Conservation (phyloP, 768 basidiomycete species). For the Naganishia friedmannii region DNA sequence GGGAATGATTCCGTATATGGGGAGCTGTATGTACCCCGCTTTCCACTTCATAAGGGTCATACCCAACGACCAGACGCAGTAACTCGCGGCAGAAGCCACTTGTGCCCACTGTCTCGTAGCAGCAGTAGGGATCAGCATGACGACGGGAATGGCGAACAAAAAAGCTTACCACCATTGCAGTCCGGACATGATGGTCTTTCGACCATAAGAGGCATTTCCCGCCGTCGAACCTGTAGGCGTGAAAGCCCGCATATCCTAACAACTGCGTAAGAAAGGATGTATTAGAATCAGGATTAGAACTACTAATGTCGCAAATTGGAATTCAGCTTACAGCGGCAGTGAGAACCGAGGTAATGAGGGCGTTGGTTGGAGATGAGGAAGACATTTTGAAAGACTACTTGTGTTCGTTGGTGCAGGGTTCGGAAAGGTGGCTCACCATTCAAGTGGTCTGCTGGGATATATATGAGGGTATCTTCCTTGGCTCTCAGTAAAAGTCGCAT, state of each 20-base stretch:
- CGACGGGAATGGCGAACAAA: too few species aligned
- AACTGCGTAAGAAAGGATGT: neutral
- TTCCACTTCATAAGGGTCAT: slow-evolving; percentile 11
- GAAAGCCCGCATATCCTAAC: slow-evolving; percentile 2
- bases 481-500: too few species aligned
- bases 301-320: too few species aligned
- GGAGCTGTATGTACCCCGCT: slow-evolving; percentile 7
- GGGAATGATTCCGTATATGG: slow-evolving; percentile 8
- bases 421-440: too few species aligned
- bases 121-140: neutral
- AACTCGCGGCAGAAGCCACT: neutral
- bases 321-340: slow-evolving; percentile 8
- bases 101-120: slow-evolving; percentile 3
- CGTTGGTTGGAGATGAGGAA: slow-evolving; percentile 6
- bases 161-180: slow-evolving; percentile 10
- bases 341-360: slow-evolving; percentile 4
- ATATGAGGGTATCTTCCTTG: too few species aligned
- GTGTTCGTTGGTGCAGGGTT: too few species aligned
- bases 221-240: slow-evolving; percentile 15
- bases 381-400: neutral
- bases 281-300: neutral
- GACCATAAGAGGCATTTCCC: slow-evolving; percentile 9
- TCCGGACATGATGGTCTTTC: neutral
- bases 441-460: too few species aligned
- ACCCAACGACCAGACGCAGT: slow-evolving; percentile 14